Conservation (phyloP, 2,329 filamentous ascomycete species). For the Escovopsis weberi region DNA sequence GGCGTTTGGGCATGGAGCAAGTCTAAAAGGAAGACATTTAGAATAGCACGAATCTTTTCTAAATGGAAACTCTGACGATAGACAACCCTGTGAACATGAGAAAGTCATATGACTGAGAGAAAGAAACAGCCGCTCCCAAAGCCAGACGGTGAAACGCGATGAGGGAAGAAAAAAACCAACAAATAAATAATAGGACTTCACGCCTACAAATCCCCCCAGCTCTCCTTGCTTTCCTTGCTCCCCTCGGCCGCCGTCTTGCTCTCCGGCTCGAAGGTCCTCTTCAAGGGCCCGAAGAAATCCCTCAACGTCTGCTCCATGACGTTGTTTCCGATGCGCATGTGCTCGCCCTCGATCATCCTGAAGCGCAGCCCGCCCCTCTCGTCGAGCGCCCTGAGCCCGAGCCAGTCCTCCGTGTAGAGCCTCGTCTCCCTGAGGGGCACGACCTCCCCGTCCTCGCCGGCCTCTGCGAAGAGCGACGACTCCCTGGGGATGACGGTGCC, state of each 20-base stretch:
- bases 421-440: conserved; percentile 52
- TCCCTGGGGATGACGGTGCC: conserved; percentile 79
- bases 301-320: conserved; percentile 50
- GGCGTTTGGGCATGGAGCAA: conserved; percentile 20
- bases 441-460: conserved; percentile 50
- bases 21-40: background rate
- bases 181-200: conserved; percentile 1
- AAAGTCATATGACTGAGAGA: background rate
- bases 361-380: conserved; percentile 67
- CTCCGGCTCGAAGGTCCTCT: conserved; percentile 20
- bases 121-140: background rate
- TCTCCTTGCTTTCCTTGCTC: conserved; percentile 4
- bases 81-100: background rate
- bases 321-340: conserved; percentile 66
- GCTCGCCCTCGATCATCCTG: conserved; percentile 54
- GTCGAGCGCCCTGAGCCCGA: conserved; percentile 70
- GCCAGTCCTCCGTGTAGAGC: conserved; percentile 85
- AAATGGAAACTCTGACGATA: conserved; percentile 7
- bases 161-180: conserved; percentile 5
- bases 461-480: conserved; percentile 79
- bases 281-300: conserved; percentile 47
- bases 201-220: conserved; percentile 22
- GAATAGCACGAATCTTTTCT: background rate
- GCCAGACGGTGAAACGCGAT: conserved; percentile 8
- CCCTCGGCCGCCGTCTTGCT: background rate